phyloP scores from a whole-genome alignment of 2,329 filamentous ascomycete species.

The Xylariaceae sp. region DNA sequence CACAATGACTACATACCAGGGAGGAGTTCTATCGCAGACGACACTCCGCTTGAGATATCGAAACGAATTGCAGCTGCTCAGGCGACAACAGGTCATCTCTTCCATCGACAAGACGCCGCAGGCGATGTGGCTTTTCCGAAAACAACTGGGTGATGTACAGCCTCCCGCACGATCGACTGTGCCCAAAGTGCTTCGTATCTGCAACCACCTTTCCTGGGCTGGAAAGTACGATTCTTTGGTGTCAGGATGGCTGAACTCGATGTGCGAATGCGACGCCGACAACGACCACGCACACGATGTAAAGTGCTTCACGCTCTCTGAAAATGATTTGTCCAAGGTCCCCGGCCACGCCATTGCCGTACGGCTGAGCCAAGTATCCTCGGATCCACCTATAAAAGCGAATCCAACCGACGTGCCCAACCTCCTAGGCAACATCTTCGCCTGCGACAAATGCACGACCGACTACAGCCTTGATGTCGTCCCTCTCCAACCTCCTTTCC shows the following conservation, averaged over 20 bases:
- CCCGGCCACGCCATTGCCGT: slow-evolving; percentile 16
- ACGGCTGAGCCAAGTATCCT: slow-evolving; percentile 9
- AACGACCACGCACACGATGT: no score
- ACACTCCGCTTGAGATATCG: slow-evolving; percentile 19
- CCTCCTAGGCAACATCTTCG: slow-evolving; percentile 12
- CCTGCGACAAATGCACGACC: slow-evolving; percentile 18
- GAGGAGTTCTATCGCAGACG: slow-evolving; percentile 15
- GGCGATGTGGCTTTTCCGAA: slow-evolving; percentile 14
- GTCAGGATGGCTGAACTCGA: no score
- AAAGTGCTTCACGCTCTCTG: slow-evolving; percentile 12
- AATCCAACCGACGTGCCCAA: slow-evolving; percentile 10
- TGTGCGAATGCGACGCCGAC: no score
- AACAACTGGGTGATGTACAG: slow-evolving; percentile 8
- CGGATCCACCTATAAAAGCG: background rate
- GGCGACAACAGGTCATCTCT: slow-evolving; percentile 18
- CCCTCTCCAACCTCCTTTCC: slow-evolving; percentile 16
- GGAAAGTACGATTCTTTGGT: no score
- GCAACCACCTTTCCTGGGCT: slow-evolving; percentile 17
- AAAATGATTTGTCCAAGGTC: slow-evolving; percentile 12
- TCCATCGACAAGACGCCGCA: slow-evolving; percentile 17
- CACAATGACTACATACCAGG: slow-evolving; percentile 15
- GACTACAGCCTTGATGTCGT: slow-evolving; percentile 18
- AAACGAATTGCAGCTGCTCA: slow-evolving; percentile 10
- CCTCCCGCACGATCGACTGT: background rate
- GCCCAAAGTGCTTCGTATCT: slow-evolving; percentile 12